Conservation (phyloP, 371 early-diverging fungal genomes). For the Massospora cicadina region DNA sequence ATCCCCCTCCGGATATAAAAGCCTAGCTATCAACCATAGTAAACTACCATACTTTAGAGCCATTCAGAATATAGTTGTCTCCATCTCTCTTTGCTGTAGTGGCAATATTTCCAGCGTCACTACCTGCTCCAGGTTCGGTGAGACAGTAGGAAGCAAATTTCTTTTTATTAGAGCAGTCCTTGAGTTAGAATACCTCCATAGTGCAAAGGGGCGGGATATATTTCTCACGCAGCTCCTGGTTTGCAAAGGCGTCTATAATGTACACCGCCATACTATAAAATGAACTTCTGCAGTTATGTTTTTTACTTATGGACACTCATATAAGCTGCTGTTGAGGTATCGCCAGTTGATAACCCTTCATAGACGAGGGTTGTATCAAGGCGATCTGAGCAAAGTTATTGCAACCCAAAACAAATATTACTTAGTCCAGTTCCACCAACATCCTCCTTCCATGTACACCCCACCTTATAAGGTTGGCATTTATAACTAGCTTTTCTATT, state of each 20-base stretch:
- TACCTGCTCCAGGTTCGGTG: conserved; percentile 64
- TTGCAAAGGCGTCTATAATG: conserved; percentile 37
- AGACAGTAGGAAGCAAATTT: conserved; percentile 37
- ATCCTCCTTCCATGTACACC: conserved; percentile 22
- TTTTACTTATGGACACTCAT: conserved; percentile 34
- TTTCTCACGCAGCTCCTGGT: conserved; percentile 25
- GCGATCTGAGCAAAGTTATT: conserved; percentile 12
- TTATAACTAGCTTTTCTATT: background rate
- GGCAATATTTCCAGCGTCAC: conserved; percentile 46
- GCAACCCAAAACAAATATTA: background rate
- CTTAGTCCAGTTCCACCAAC: conserved; percentile 25
- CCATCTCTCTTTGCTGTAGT: conserved; percentile 50
- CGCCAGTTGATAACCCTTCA: conserved; percentile 33
- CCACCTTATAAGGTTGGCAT: conserved; percentile 5
- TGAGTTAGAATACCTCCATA: conserved; percentile 19
- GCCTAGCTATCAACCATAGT: conserved; percentile 17
- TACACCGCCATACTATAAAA: conserved; percentile 29
- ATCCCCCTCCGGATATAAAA: conserved; percentile 41
- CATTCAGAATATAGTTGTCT: conserved; percentile 52
- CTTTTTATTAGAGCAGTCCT: background rate
- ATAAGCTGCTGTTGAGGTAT: conserved; percentile 38
- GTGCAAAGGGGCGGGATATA: conserved; percentile 23
- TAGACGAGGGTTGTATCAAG: conserved; percentile 30
- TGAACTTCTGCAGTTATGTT: background rate
- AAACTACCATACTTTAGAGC: conserved; percentile 29